Evolutionary conservation across 306 rosid genomes (phyloP), one percentile per base, ranked within the genome.

Genomic region (Herpetospermum pedunculosum): DNA sequence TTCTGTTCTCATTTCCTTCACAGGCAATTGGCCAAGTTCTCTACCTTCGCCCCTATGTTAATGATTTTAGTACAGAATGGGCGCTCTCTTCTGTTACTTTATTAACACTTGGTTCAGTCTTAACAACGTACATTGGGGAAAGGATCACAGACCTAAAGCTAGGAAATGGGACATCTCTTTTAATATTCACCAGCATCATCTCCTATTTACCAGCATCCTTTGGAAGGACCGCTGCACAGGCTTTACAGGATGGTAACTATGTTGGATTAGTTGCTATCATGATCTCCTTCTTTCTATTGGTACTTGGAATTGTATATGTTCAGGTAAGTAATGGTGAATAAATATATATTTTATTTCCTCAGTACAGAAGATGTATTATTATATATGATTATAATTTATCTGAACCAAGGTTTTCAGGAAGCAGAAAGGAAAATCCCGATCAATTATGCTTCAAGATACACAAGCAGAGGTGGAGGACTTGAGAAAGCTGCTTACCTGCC

Each of bases 11-110:
- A 69, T 75, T 80, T 57, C 70, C 73, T 72, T 75, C 49, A 32
- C 87, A 90, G 98, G 98, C 97, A 72, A 86, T 93, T 80, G 98
- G 98, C 54, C 98, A 93, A 93, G 96, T 89, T 74, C 89, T 93
- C 79, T 90, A 23, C 80, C 89, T 93, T 30, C 97, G 98, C n/a
- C 98, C 96, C 7, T 91, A 93, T 77, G 98, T 85, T 41, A 85
- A 93, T 75, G 96, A 93, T 86, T 93, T 86, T 74, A 84, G 89
- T 55, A 77, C 86, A 2, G 83, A 90, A 76, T 93, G 97, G 98
- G 92, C 77, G 72, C 59, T 93, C 52, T 86, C 96, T 54, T 93
- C 98, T 62, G 89, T 93, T 67, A 80, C 86, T 76, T 78, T 93
- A 68, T 79, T 93, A 82, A 93, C 97, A 10, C 96, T 93, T 77